Evolutionary conservation across 2,329 filamentous ascomycete species (phyloP).

Genomic region (Aspergillus vadensis): DNA sequence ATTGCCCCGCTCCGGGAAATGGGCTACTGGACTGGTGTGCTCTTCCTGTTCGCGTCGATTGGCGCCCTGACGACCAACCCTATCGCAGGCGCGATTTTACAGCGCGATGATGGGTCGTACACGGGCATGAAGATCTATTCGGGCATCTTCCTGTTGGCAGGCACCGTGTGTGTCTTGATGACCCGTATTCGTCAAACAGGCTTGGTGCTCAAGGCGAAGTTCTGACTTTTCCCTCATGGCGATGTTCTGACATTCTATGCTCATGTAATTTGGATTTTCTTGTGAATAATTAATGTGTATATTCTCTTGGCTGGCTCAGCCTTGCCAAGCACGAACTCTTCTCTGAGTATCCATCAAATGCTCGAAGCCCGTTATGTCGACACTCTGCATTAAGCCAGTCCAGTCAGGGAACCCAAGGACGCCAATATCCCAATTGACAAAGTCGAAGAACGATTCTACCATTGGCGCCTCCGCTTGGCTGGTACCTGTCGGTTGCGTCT

Average conservation of each 20-base stretch:
- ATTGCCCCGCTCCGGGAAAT: conserved; percentile 7
- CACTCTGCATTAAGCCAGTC: conserved; percentile 14
- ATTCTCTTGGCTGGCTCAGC: not conserved
- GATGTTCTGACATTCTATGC: too few relatives aligned
- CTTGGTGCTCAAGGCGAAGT: conserved; percentile 10
- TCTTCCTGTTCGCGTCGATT: conserved; percentile 8
- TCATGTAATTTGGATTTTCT: not conserved
- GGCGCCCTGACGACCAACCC: conserved; percentile 8
- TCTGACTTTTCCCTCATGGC: not conserved
- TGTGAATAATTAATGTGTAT: not conserved
- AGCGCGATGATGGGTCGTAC: conserved; percentile 1
- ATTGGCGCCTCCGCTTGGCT: not conserved
- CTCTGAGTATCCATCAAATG: not conserved
- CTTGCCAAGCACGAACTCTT: not conserved
- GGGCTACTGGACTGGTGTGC: conserved; percentile 8
- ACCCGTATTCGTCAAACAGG: conserved; percentile 3
- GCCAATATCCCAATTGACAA: conserved; percentile 23
- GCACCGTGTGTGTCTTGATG: conserved; percentile 1
- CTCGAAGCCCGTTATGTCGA: not conserved
- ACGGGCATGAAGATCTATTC: conserved; percentile 10
- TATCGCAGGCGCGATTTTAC: conserved; percentile 9
- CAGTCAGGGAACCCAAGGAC: conserved; percentile 25
- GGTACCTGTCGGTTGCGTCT: not conserved
- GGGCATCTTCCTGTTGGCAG: conserved; percentile 1
- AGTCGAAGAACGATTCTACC: conserved; percentile 12